Percentiles rank a stretch among this genome's conserved stretches.
Conservation (phyloP, 1,284 basidiomycete species). For the Agaricales sp. region DNA sequence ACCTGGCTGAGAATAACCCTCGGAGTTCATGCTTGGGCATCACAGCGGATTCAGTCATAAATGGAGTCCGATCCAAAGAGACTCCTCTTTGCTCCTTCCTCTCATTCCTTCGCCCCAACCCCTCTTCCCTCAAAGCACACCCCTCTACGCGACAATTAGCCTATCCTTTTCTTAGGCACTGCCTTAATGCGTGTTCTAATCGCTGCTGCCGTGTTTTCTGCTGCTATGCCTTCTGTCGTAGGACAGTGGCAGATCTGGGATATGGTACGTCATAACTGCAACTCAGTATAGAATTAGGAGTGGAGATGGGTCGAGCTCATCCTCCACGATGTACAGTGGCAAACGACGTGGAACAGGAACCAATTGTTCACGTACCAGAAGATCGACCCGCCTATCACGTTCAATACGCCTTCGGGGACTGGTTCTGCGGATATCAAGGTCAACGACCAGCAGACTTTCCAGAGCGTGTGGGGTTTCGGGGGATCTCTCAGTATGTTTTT, state of each 20-base stretch:
- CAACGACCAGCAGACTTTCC: neutral
- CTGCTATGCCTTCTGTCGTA: neutral
- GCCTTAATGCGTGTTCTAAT: neutral
- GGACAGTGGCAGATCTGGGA: neutral
- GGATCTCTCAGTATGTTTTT: neutral
- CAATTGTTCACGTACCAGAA: neutral
- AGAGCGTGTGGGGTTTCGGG: neutral
- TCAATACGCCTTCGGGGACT: neutral
- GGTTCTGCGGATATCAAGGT: neutral
- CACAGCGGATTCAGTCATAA: too few species aligned
- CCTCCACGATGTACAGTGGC: neutral
- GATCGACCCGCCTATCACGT: neutral
- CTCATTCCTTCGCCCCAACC: too few species aligned
- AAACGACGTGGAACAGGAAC: neutral
- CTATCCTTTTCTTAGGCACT: neutral
- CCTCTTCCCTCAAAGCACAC: too few species aligned
- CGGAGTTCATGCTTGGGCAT: too few species aligned
- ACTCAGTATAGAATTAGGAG: too few species aligned
- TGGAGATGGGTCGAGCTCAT: too few species aligned
- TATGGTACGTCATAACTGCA: neutral
- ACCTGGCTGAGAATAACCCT: too few species aligned
- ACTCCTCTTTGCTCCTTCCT: too few species aligned
- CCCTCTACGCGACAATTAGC: too few species aligned
- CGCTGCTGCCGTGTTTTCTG: neutral
- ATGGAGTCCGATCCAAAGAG: too few species aligned